phyloP scores from a whole-genome alignment of 345 rosid species.

The Angophora floribunda region DNA sequence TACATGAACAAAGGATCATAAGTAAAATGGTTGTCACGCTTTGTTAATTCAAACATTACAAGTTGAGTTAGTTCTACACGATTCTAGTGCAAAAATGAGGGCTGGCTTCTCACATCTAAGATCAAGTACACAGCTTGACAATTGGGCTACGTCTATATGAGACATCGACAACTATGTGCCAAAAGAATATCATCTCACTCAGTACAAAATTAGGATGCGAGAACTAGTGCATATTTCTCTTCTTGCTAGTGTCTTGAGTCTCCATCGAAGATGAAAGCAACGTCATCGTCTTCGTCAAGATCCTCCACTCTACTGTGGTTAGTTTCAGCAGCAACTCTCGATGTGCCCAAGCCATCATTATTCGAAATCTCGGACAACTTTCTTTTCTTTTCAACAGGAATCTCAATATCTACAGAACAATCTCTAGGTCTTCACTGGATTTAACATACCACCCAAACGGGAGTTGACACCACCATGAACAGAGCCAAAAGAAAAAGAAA shows the following conservation, averaged over 20 bases:
- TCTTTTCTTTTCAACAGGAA: conserved; percentile 41
- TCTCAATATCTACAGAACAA: not conserved
- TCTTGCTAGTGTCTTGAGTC: conserved; percentile 23
- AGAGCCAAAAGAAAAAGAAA: no score
- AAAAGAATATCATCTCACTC: conserved; percentile 29
- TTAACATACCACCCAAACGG: no score
- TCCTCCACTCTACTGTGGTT: conserved; percentile 28
- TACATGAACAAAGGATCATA: not conserved
- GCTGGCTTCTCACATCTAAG: not conserved
- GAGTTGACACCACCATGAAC: no score
- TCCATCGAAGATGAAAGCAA: conserved; percentile 33
- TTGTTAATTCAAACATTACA: not conserved
- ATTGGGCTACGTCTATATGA: not conserved
- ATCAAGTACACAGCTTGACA: not conserved
- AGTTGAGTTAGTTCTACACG: not conserved
- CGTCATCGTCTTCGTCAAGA: conserved; percentile 46
- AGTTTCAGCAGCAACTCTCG: conserved; percentile 7
- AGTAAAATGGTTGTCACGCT: not conserved
- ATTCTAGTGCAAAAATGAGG: conserved; percentile 4
- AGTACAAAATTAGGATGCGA: conserved; percentile 38
- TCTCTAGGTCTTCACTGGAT: not conserved
- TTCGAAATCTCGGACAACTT: conserved; percentile 18
- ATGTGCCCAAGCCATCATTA: not conserved
- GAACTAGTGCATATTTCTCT: conserved; percentile 24
- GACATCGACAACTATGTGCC: conserved; percentile 4